A percentile compares a stretch with the other conserved stretches of the same genome.
These are phyloP conservation scores for Calonectria pseudoreteaudii DNA, from an alignment of 2,329 filamentous ascomycete genomes.

Conservation along the genomic window DNA sequence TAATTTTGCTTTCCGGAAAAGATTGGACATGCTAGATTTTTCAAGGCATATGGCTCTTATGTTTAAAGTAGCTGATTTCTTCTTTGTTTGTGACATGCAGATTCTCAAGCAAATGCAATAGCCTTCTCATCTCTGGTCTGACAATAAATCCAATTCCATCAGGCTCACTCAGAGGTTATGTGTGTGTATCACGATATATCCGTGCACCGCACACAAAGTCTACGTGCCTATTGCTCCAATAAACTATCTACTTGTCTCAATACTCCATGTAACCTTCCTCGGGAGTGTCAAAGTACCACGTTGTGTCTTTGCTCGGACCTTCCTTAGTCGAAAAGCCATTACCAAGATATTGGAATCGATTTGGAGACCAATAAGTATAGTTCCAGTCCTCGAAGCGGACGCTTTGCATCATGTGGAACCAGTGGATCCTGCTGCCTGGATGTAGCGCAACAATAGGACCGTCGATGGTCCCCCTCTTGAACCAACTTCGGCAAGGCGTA, in stretches of 20 bases:
- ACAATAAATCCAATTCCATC: neutral
- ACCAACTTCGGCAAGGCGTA: slow-evolving; percentile 10
- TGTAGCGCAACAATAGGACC: slow-evolving; percentile 6
- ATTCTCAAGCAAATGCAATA: neutral
- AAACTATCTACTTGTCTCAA: neutral
- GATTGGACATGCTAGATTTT: too few relatives aligned
- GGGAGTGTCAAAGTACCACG: slow-evolving; percentile 11
- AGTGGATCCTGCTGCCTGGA: slow-evolving; percentile 12
- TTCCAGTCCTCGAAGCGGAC: slow-evolving; percentile 10
- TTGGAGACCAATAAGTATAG: neutral
- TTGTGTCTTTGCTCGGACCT: neutral
- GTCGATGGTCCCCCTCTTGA: slow-evolving; percentile 11
- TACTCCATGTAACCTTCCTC: slow-evolving; percentile 4
- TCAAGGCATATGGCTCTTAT: too few relatives aligned
- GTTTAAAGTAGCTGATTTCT: too few relatives aligned
- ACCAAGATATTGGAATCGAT: slow-evolving; percentile 10
- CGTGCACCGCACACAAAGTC: neutral
- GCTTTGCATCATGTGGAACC: slow-evolving; percentile 13
- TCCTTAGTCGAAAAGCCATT: slow-evolving; percentile 11
- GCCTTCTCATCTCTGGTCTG: neutral
- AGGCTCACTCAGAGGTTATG: neutral
- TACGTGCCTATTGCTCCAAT: neutral
- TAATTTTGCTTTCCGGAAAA: too few relatives aligned
- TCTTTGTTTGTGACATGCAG: too few relatives aligned
- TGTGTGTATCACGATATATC: neutral